phyloP scores from a whole-genome alignment of 371 early-diverging fungal genomes.

The Mucor sp. region DNA sequence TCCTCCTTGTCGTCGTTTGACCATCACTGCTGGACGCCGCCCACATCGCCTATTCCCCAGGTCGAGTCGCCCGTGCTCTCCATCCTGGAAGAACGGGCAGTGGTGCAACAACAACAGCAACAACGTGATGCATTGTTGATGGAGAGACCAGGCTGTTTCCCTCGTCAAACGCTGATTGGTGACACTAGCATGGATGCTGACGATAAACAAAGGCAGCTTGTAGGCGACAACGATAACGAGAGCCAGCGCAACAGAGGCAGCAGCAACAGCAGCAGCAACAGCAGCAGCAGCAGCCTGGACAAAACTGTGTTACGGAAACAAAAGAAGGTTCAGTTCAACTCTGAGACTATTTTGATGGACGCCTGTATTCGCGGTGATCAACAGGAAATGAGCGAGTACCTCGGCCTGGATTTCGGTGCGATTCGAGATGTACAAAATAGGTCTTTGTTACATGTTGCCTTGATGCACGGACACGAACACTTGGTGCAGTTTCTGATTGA shows the following conservation, averaged over 20 bases:
- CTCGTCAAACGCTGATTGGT: conserved; percentile 5
- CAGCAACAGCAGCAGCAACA: conserved; percentile 6
- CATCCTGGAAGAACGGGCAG: conserved; percentile 1
- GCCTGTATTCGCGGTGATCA: conserved; percentile 45
- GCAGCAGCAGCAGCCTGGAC: conserved; percentile 5
- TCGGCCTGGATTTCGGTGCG: not conserved
- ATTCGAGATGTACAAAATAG: conserved; percentile 24
- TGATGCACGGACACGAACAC: conserved; percentile 43
- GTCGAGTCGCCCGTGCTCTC: not conserved
- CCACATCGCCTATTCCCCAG: conserved; percentile 12
- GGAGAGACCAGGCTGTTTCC: conserved; percentile 21
- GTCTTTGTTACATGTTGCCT: conserved; percentile 36
- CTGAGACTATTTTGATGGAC: conserved; percentile 39
- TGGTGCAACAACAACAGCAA: not conserved
- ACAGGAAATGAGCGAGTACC: conserved; percentile 18
- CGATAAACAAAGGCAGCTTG: conserved; percentile 9
- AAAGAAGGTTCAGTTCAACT: conserved; percentile 43
- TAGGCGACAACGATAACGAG: not conserved
- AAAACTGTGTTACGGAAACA: conserved; percentile 13
- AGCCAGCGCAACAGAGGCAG: not conserved
- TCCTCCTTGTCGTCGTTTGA: conserved; percentile 21
- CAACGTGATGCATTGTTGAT: not conserved
- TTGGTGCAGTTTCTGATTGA: conserved; percentile 25
- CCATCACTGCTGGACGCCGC: conserved; percentile 20
- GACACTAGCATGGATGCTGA: not conserved